Evolutionary conservation across 2,329 filamentous ascomycete species (phyloP), one percentile per base, ranked within the genome.

Genomic region (Fusarium luffae): DNA sequence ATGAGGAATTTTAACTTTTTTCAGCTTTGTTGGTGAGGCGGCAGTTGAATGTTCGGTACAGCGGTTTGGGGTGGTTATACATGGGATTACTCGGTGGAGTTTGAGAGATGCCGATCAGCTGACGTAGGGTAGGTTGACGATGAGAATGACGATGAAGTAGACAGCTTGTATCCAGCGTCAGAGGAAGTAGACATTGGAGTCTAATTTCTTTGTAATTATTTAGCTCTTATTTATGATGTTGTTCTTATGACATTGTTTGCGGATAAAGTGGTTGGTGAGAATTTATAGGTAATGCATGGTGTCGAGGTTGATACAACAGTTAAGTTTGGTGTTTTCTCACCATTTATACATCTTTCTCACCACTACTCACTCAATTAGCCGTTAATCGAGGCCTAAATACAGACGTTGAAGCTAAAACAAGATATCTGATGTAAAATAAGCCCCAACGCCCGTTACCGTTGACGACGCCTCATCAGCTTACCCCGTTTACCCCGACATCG

Each of bases 91-190:
- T n/a, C n/a, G n/a, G n/a, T n/a, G n/a, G n/a, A n/a, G n/a, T n/a
- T n/a, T n/a, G n/a, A n/a, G n/a, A n/a, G n/a, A n/a, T n/a, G 51
- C 18, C 37, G 61, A 64, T 64, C 61, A 44, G 3, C 21, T 46
- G 59, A 48, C 40, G 25, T 25, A 64, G 61, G 59, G 61, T 64
- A 64, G 30, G 2, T 42, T 9, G n/a, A n/a, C 5, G 28, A 13
- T 10, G 21, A n/a, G 12, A 3, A 23, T 23, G 10, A 23, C 19
- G 8, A 43, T 43, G 2, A 37, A 11, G 34, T 37, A 37, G 18
- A 37, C 34, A n/a, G 34, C 18, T n/a, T 37, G 10, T 12, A n/a
- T 37, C 18, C 12, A 1, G 34, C 1, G 18, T 37, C 7, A 30
- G 9, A 25, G 25, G 18, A 5, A 28, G 34, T 7, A n/a, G 1